These are phyloP conservation scores for Talaromyces sp. DNA, from an alignment of 2,329 filamentous ascomycete species.

Conservation along the genomic window DNA sequence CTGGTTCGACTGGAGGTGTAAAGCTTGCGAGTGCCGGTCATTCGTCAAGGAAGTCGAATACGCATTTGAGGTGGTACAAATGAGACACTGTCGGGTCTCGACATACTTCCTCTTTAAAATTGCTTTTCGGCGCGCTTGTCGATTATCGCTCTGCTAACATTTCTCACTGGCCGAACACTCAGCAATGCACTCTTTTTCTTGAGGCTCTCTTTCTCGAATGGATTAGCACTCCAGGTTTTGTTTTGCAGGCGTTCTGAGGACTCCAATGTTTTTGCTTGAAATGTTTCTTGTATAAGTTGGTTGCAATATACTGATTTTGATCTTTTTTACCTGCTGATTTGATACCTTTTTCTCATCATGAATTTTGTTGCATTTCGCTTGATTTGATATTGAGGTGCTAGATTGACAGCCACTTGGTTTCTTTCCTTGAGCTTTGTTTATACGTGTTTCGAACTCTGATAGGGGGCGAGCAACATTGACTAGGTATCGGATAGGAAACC, in stretches of 20 bases:
- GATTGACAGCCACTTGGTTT: too few species aligned
- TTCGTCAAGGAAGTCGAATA: slow-evolving; percentile 2
- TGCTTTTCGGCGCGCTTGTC: too few species aligned
- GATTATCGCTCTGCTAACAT: too few species aligned
- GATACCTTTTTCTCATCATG: not conserved
- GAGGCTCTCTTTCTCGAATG: not conserved
- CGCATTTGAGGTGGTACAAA: not conserved
- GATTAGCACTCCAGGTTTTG: not conserved
- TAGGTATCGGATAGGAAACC: too few species aligned
- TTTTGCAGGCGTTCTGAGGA: not conserved
- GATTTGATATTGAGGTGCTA: too few species aligned
- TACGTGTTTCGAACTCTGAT: too few species aligned
- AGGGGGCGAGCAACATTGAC: too few species aligned
- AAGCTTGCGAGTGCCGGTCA: slow-evolving; percentile 1
- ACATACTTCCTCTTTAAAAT: too few species aligned
- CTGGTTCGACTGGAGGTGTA: not conserved
- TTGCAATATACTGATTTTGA: not conserved
- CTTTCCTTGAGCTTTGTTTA: too few species aligned
- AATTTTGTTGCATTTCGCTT: too few species aligned
- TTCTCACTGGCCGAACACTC: not conserved
- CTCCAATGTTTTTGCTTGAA: not conserved
- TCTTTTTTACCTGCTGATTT: not conserved
- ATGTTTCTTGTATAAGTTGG: not conserved
- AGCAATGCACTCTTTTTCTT: not conserved
- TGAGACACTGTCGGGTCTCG: slow-evolving; percentile 27